These are phyloP conservation scores for Yarrowia alimentaria DNA, from an alignment of 805 yeast species.

Conservation along the genomic window DNA sequence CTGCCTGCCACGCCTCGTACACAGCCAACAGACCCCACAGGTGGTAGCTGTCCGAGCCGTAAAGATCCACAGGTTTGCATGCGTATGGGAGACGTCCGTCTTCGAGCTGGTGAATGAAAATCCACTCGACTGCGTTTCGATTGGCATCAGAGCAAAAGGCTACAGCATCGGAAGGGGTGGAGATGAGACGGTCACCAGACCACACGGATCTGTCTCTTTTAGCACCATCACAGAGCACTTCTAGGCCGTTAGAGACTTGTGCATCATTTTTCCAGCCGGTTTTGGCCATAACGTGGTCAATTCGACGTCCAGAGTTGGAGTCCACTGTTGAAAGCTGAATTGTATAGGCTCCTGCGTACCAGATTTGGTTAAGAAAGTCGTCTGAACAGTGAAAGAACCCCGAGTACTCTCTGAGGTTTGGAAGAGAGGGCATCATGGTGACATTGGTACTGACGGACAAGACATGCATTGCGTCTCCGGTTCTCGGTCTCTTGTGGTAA, in stretches of 20 bases:
- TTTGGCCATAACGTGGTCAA: not conserved
- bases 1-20: constrained; percentile 9
- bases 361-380: not conserved
- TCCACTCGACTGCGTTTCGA: constrained; percentile 4
- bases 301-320: not conserved
- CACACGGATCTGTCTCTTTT: constrained; percentile 4
- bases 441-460: too few relatives aligned
- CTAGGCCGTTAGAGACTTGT: constrained; percentile 9
- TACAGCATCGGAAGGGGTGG: not conserved
- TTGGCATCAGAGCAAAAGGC: too few relatives aligned
- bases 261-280: constrained; percentile 11
- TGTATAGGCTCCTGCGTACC: constrained; percentile 22
- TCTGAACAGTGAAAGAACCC: constrained; percentile 10
- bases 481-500: not conserved
- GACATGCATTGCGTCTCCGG: not conserved
- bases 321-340: constrained; percentile 2
- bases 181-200: constrained; percentile 5
- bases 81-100: constrained; percentile 14
- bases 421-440: constrained; percentile 4
- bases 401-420: not conserved
- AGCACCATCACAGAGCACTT: constrained; percentile 8
- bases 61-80: constrained; percentile 13
- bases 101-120: not conserved
- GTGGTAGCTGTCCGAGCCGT: constrained; percentile 16
- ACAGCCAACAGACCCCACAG: constrained; percentile 2